Conservation (phyloP, 2,329 filamentous ascomycete genomes). For the Apiospora koreana region DNA sequence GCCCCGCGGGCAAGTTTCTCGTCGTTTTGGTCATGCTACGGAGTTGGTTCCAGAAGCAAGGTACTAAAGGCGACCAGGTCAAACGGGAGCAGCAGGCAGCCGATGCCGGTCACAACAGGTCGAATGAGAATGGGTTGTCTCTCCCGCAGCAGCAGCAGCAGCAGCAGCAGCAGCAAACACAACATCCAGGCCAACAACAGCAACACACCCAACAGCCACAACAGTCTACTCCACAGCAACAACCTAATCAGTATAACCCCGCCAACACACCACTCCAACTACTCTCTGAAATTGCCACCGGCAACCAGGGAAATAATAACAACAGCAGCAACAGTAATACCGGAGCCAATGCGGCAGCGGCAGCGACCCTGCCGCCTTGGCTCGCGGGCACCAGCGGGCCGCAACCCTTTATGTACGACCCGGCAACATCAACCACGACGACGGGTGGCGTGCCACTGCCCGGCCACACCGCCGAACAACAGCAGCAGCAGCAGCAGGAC, state of each 20-base stretch:
- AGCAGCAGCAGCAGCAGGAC: neutral
- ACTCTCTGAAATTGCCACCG: slow-evolving; percentile 57
- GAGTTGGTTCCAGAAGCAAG: slow-evolving; percentile 63
- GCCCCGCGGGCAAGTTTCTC: slow-evolving; percentile 69
- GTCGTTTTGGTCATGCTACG: slow-evolving; percentile 71
- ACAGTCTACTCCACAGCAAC: slow-evolving; percentile 23
- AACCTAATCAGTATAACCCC: slow-evolving; percentile 27
- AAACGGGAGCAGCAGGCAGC: slow-evolving; percentile 19
- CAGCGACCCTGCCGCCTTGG: neutral
- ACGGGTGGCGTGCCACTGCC: neutral
- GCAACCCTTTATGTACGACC: slow-evolving; percentile 37
- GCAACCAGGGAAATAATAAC: slow-evolving; percentile 29
- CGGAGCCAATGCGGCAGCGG: neutral
- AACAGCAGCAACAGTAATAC: neutral
- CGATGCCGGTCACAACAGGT: slow-evolving; percentile 6
- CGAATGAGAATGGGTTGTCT: neutral
- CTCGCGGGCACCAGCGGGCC: slow-evolving; percentile 5
- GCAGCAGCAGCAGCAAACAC: neutral
- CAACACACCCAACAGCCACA: slow-evolving; percentile 14
- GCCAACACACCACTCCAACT: slow-evolving; percentile 57
- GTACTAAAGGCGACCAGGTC: slow-evolving; percentile 7
- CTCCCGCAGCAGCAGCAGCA: neutral
- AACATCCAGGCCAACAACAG: slow-evolving; percentile 1
- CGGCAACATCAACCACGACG: slow-evolving; percentile 18
- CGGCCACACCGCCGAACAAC: neutral